Evolutionary conservation across 768 basidiomycete genomes (phyloP).

Genomic region (Glaciozyma antarctica): DNA sequence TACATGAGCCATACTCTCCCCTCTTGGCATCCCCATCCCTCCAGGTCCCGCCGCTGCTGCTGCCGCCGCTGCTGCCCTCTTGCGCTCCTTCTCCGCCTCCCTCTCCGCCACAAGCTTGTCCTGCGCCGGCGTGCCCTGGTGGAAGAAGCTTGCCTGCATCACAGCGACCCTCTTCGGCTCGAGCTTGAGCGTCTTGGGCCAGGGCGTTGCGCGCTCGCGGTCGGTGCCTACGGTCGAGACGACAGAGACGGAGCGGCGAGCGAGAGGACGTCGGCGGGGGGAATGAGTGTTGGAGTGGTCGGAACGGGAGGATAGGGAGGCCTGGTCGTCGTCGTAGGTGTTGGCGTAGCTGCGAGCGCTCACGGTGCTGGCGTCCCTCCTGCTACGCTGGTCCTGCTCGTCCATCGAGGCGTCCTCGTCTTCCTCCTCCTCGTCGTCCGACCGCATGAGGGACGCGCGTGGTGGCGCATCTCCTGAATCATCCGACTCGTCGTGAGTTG

Average conservation of each 20-base stretch:
- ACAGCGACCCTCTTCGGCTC: constrained; percentile 82
- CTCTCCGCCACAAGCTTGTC: neutral
- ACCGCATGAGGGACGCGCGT: neutral
- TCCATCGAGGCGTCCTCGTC: too few species aligned
- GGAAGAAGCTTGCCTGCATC: constrained; percentile 81
- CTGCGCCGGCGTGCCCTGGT: constrained; percentile 6
- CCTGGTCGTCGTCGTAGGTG: too few species aligned
- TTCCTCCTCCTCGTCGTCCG: neutral
- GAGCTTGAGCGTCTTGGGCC: constrained; percentile 47
- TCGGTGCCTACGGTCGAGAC: neutral
- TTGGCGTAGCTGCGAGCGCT: too few species aligned
- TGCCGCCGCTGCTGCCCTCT: neutral
- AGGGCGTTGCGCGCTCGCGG: neutral
- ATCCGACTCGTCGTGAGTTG: neutral
- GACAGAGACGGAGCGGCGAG: neutral
- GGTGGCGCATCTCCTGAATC: neutral
- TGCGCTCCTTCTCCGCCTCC: neutral
- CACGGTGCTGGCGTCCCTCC: too few species aligned
- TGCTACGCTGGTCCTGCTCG: too few species aligned
- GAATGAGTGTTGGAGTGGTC: too few species aligned
- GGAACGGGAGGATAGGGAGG: too few species aligned
- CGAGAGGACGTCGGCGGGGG: neutral
- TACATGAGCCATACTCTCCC: neutral
- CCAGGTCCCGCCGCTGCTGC: neutral
- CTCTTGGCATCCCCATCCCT: neutral